Evolutionary conservation across 257 asterid genomes (phyloP).

Genomic region (Agastache rugosa): DNA sequence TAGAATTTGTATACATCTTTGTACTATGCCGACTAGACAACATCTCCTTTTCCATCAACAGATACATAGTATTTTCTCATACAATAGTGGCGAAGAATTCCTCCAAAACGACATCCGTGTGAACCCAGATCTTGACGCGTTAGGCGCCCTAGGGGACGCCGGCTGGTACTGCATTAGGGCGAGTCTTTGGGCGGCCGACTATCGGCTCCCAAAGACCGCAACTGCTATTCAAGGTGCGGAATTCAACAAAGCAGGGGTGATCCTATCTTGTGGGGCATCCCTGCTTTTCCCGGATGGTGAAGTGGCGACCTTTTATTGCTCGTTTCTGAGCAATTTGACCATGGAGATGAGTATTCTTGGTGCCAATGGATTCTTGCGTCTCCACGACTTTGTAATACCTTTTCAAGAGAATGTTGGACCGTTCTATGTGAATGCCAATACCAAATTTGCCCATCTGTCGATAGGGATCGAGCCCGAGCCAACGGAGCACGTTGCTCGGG

Average conservation of each 20-base stretch:
- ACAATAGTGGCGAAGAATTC: conserved; percentile 36
- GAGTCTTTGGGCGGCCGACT: conserved; percentile 45
- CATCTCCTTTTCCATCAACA: not conserved
- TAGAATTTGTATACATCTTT: not conserved
- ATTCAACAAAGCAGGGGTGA: conserved; percentile 43
- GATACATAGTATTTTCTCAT: conserved; percentile 46
- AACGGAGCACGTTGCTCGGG: conserved; percentile 42
- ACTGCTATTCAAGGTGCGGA: conserved; percentile 35
- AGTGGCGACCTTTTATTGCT: conserved; percentile 63
- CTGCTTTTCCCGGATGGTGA: conserved; percentile 26
- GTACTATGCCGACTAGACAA: not conserved
- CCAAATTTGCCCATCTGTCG: conserved; percentile 42
- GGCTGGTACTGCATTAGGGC: conserved; percentile 53
- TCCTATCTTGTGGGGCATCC: conserved; percentile 45
- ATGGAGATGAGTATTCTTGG: conserved; percentile 63
- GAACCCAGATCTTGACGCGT: conserved; percentile 46
- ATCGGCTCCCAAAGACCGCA: conserved; percentile 40
- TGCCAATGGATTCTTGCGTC: conserved; percentile 55
- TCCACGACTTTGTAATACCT: conserved; percentile 64
- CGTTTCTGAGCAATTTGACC: conserved; percentile 55
- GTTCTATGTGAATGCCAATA: conserved; percentile 39
- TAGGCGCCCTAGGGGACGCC: conserved; percentile 47
- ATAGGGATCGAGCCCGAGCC: conserved; percentile 53
- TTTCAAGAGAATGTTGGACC: conserved; percentile 59
- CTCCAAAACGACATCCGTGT: conserved; percentile 46